Conservation (phyloP, 2,329 filamentous ascomycete genomes). For the Dryadomyces quercus-mongolicae region DNA sequence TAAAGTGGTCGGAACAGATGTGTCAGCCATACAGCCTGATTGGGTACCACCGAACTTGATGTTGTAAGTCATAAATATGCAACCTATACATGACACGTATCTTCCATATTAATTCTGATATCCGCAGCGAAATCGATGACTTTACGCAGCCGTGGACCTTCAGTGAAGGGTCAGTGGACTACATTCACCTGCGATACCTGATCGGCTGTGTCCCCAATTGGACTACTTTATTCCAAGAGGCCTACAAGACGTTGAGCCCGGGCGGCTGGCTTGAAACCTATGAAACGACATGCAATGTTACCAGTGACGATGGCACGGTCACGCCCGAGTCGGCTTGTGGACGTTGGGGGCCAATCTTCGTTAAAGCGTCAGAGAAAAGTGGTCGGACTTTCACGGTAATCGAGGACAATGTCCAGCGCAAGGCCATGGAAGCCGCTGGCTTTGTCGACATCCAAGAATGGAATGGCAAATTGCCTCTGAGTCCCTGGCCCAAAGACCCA, state of each 20-base stretch:
- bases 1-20: constrained; percentile 38
- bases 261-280: constrained; percentile 27
- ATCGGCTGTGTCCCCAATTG: constrained; percentile 41
- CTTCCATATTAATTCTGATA: not conserved
- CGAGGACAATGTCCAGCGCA: constrained; percentile 3
- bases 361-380: constrained; percentile 3
- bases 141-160: constrained; percentile 39
- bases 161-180: constrained; percentile 35
- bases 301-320: constrained; percentile 16
- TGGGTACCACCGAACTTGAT: constrained; percentile 42
- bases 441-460: constrained; percentile 5
- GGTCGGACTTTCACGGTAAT: constrained; percentile 3
- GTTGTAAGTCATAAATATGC: no score
- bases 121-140: constrained; percentile 44
- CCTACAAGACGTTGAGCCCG: constrained; percentile 36
- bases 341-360: constrained; percentile 12
- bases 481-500: constrained; percentile 20
- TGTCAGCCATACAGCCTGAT: constrained; percentile 42
- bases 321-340: constrained; percentile 11
- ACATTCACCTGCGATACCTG: constrained; percentile 42
- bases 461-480: not conserved
- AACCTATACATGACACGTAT: no score
- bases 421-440: constrained; percentile 4
- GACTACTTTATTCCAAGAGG: constrained; percentile 32
- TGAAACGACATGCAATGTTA: constrained; percentile 10